A percentile compares a stretch with the other conserved stretches of the same genome.
Evolutionary conservation across 257 asterid species (phyloP).

Genomic region (Nicotiana attenuata): DNA sequence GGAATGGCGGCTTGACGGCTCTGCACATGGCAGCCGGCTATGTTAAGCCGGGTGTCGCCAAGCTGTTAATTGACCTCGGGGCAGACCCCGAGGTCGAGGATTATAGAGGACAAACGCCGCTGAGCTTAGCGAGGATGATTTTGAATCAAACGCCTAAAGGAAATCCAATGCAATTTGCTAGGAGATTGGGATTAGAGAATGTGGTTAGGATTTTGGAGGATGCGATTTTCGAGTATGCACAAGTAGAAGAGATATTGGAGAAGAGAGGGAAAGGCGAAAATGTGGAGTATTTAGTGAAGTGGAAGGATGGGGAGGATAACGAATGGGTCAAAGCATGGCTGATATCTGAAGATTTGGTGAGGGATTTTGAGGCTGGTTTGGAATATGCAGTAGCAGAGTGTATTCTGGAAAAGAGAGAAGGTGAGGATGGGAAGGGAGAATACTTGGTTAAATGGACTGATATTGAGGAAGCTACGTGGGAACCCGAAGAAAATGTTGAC

Average conservation of each 20-base stretch:
- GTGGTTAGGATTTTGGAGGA: conserved; percentile 58
- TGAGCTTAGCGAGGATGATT: conserved; percentile 69
- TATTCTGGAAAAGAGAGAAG: conserved; percentile 45
- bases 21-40: conserved; percentile 93
- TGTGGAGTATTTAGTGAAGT: conserved; percentile 68
- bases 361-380: conserved; percentile 79
- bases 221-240: conserved; percentile 70
- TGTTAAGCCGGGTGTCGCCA: conserved; percentile 63
- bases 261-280: conserved; percentile 75
- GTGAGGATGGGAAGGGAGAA: conserved; percentile 50
- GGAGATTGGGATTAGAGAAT: conserved; percentile 71
- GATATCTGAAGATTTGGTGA: conserved; percentile 67
- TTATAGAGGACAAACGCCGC: conserved; percentile 54
- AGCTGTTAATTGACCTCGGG: conserved; percentile 43
- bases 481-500: conserved; percentile 83
- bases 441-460: conserved; percentile 86
- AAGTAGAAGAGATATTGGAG: conserved; percentile 80
- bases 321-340: conserved; percentile 72
- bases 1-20: conserved; percentile 65
- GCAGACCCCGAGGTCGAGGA: conserved; percentile 70
- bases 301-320: conserved; percentile 81
- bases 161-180: conserved; percentile 64
- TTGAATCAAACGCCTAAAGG: conserved; percentile 59
- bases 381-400: conserved; percentile 87
- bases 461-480: conserved; percentile 86